Conservation (phyloP, 192 early-diverging fungal genomes). For the Coemansia sp. region DNA sequence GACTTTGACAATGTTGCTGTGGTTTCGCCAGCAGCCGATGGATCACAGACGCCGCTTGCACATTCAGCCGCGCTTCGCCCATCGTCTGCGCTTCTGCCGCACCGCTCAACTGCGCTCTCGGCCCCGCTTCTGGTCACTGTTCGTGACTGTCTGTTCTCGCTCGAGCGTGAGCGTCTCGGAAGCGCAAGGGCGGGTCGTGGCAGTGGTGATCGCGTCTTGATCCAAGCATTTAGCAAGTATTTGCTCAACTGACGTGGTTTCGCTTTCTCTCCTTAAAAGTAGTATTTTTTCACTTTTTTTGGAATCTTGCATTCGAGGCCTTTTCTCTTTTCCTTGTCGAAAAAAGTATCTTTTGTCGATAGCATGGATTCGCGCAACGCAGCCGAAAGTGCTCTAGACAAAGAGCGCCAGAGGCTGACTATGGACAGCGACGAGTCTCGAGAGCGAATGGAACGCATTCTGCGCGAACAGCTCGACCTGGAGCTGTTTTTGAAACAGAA, state of each 20-base stretch:
- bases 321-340: too few species aligned
- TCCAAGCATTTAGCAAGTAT: slow-evolving; percentile 34
- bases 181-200: slow-evolving; percentile 42
- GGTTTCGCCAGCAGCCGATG: slow-evolving; percentile 23
- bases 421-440: slow-evolving; percentile 25
- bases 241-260: slow-evolving; percentile 4
- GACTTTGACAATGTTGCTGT: slow-evolving; percentile 26
- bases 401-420: slow-evolving; percentile 10
- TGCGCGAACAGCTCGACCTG: slow-evolving; percentile 75
- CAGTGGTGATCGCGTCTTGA: slow-evolving; percentile 46
- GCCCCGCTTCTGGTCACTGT: slow-evolving; percentile 63
- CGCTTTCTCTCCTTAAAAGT: background rate
- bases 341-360: background rate
- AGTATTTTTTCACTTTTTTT: background rate
- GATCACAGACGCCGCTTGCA: background rate
- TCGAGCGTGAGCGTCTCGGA: slow-evolving; percentile 64
- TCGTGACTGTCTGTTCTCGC: slow-evolving; percentile 70
- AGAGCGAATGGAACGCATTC: slow-evolving; percentile 54
- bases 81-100: slow-evolving; percentile 18
- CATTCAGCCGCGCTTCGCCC: slow-evolving; percentile 6
- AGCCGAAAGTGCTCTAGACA: background rate
- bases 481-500: slow-evolving; percentile 72
- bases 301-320: background rate
- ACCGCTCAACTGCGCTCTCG: slow-evolving; percentile 37
- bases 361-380: background rate